phyloP scores from a whole-genome alignment of 306 rosid species.

The Oemleria cerasiformis region DNA sequence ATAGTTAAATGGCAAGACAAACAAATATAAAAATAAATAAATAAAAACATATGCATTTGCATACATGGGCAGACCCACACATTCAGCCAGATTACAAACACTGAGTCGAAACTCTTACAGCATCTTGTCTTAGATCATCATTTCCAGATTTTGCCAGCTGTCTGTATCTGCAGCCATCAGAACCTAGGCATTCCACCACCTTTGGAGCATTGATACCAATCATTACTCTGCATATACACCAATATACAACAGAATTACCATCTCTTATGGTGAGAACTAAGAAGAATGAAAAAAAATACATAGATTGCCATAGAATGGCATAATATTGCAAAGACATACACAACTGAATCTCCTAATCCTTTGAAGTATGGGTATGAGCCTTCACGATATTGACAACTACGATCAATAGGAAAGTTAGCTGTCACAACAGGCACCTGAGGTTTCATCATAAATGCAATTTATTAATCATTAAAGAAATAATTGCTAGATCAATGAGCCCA shows the following conservation, averaged over 20 bases:
- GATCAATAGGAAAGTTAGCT: slow-evolving; percentile 76
- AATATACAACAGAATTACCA: slow-evolving; percentile 22
- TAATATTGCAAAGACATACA: slow-evolving; percentile 45
- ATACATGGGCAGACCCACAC: background rate
- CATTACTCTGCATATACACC: slow-evolving; percentile 67
- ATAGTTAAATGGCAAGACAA: slow-evolving; percentile 8
- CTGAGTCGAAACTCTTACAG: slow-evolving; percentile 49
- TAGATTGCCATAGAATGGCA: slow-evolving; percentile 3
- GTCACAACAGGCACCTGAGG: slow-evolving; percentile 93
- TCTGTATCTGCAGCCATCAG: slow-evolving; percentile 75
- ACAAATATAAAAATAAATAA: background rate
- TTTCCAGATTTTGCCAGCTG: slow-evolving; percentile 99
- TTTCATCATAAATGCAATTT: slow-evolving; percentile 28
- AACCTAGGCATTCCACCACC: slow-evolving; percentile 90
- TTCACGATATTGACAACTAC: slow-evolving; percentile 67
- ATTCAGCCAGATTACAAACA: background rate
- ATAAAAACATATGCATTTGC: background rate
- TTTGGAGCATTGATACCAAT: slow-evolving; percentile 95
- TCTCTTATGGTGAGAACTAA: background rate
- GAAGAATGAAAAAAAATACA: background rate
- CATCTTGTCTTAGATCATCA: slow-evolving; percentile 94
- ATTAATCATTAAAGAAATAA: background rate
- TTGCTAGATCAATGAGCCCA: background rate
- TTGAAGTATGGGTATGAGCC: slow-evolving; percentile 89
- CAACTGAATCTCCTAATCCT: slow-evolving; percentile 71